These are phyloP conservation scores for Verticillium zaregamsianum DNA, from an alignment of 2,329 filamentous ascomycete genomes.

Conservation along the genomic window DNA sequence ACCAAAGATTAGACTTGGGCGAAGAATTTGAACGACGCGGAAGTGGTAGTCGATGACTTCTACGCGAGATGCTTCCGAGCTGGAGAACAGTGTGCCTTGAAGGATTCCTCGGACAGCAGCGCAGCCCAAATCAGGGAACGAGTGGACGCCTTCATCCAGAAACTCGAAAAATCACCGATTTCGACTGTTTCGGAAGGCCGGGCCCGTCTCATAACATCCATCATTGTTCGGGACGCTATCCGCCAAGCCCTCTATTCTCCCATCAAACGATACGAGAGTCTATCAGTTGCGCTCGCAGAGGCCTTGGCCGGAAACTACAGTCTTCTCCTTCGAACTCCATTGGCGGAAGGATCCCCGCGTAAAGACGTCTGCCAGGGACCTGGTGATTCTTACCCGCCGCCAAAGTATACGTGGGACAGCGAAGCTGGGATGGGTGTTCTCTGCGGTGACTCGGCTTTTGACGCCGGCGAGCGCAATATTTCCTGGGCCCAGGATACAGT, in stretches of 20 bases:
- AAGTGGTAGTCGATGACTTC: slow-evolving; percentile 27
- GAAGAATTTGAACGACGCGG: slow-evolving; percentile 31
- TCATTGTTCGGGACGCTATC: slow-evolving; percentile 24
- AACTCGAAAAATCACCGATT: slow-evolving; percentile 22
- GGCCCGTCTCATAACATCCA: slow-evolving; percentile 23
- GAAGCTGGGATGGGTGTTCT: slow-evolving; percentile 22
- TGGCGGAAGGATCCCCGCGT: background rate
- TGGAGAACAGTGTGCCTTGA: slow-evolving; percentile 24
- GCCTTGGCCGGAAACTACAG: slow-evolving; percentile 24
- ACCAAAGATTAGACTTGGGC: slow-evolving; percentile 24
- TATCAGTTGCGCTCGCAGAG: slow-evolving; percentile 14
- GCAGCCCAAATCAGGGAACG: slow-evolving; percentile 24
- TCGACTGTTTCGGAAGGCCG: slow-evolving; percentile 14
- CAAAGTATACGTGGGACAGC: background rate
- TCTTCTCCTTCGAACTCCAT: background rate
- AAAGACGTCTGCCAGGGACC: slow-evolving; percentile 6
- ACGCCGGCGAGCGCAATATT: slow-evolving; percentile 14
- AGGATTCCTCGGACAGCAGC: slow-evolving; percentile 17
- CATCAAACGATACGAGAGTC: slow-evolving; percentile 10
- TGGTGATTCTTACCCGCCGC: background rate
- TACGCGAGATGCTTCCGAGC: slow-evolving; percentile 30
- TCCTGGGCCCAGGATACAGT: slow-evolving; percentile 26
- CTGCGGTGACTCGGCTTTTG: slow-evolving; percentile 29
- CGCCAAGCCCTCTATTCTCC: slow-evolving; percentile 24
- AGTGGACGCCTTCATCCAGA: slow-evolving; percentile 23